phyloP scores from a whole-genome alignment of 371 early-diverging fungal genomes.

The Apophysomyces elegans region DNA sequence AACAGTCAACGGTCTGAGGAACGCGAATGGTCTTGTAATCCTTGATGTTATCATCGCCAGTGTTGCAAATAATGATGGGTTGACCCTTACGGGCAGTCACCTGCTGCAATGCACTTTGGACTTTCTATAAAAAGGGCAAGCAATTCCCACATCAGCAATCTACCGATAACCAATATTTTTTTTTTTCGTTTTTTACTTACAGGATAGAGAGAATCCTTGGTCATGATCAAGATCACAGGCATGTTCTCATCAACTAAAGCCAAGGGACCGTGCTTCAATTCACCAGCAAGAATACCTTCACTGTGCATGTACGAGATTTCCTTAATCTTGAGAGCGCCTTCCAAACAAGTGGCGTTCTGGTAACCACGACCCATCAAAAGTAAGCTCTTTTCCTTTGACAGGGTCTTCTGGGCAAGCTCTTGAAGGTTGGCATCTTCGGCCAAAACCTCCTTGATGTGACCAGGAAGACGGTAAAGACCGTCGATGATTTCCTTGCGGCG shows the following conservation, averaged over 20 bases:
- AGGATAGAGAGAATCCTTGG: constrained; percentile 37
- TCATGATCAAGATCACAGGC: constrained; percentile 77
- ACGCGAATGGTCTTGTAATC: constrained; percentile 84
- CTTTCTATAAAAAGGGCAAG: constrained; percentile 56
- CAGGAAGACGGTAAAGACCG: constrained; percentile 87
- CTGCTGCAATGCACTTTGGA: constrained; percentile 94
- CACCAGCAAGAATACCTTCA: constrained; percentile 98
- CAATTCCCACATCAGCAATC: neutral
- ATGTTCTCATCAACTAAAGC: constrained; percentile 98
- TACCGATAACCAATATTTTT: neutral
- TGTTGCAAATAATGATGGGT: constrained; percentile 95
- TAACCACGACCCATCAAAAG: constrained; percentile 98
- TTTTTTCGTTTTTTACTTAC: neutral
- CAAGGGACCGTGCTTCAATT: constrained; percentile 99
- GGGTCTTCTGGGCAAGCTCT: constrained; percentile 74
- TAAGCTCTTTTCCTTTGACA: constrained; percentile 84
- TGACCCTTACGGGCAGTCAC: constrained; percentile 95
- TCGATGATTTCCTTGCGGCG: constrained; percentile 94
- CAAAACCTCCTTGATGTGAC: constrained; percentile 91
- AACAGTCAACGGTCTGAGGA: constrained; percentile 89
- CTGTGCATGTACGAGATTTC: constrained; percentile 98
- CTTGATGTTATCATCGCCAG: constrained; percentile 66
- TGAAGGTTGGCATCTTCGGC: constrained; percentile 80
- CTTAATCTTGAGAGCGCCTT: constrained; percentile 99
- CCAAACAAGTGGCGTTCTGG: constrained; percentile 97